These are phyloP conservation scores for Neofusicoccum sp. DNA, from an alignment of 2,329 filamentous ascomycete species.

Conservation along the genomic window DNA sequence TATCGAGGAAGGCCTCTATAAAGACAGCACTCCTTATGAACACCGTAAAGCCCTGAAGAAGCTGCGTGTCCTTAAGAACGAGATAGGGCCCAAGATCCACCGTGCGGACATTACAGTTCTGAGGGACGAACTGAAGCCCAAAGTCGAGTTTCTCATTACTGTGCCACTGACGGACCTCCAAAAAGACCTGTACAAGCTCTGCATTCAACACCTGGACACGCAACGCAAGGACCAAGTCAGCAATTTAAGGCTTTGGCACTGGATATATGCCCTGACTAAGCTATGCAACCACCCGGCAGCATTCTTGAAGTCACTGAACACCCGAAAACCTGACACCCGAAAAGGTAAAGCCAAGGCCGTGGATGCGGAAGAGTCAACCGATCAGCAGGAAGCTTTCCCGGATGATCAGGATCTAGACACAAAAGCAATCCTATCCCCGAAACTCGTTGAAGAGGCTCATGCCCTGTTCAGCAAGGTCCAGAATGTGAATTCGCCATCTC, in stretches of 20 bases:
- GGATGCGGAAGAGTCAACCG: neutral
- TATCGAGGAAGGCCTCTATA: constrained; percentile 69
- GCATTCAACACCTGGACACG: constrained; percentile 42
- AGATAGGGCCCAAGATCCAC: constrained; percentile 75
- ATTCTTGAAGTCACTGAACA: constrained; percentile 32
- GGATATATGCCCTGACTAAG: constrained; percentile 52
- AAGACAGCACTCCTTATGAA: constrained; percentile 58
- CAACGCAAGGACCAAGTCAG: constrained; percentile 28
- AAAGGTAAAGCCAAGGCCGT: neutral
- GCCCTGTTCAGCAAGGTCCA: neutral
- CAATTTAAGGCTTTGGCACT: constrained; percentile 52
- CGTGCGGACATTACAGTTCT: constrained; percentile 69
- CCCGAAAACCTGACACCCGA: constrained; percentile 24
- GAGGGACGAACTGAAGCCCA: constrained; percentile 65
- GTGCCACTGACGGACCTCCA: constrained; percentile 69
- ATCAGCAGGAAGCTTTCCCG: neutral
- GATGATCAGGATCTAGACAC: neutral
- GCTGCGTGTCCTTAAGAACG: constrained; percentile 67
- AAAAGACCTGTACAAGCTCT: constrained; percentile 58
- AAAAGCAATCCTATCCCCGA: neutral
- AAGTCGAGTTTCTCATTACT: constrained; percentile 78
- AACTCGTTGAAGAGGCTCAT: neutral
- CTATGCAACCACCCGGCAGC: constrained; percentile 59
- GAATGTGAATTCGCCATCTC: constrained; percentile 43
- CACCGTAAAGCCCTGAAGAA: constrained; percentile 62